A percentile compares a stretch with the other conserved stretches of the same genome.
phyloP scores from a whole-genome alignment of 148 eudicot species.

The Agrostemma githago region DNA sequence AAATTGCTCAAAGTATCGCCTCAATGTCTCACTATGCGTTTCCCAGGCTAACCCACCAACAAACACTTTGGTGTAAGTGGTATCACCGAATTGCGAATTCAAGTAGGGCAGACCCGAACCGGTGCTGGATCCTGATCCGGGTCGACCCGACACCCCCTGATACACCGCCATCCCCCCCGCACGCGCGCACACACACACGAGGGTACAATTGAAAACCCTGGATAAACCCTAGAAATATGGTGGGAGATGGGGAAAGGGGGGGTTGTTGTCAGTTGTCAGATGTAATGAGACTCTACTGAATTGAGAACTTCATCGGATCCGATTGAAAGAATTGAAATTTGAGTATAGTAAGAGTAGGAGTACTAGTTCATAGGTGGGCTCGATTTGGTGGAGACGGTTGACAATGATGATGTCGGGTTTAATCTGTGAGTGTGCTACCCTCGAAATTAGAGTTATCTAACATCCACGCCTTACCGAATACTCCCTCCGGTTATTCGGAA shows the following conservation, averaged over 20 bases:
- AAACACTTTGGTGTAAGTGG: conserved; percentile 83
- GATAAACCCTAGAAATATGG: conserved; percentile 20
- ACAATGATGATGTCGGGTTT: neutral
- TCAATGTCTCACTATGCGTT: conserved; percentile 75
- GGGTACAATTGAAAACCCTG: neutral
- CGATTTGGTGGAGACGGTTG: neutral
- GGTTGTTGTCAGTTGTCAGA: neutral
- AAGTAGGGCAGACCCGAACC: conserved; percentile 48
- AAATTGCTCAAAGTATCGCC: conserved; percentile 74
- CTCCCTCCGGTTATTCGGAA: too few relatives aligned
- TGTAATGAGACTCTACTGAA: neutral
- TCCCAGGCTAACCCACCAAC: conserved; percentile 99
- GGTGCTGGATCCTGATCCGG: conserved; percentile 31
- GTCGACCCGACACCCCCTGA: conserved; percentile 45
- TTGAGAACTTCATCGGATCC: neutral
- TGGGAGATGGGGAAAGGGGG: neutral
- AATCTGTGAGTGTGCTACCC: neutral
- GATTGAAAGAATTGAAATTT: neutral
- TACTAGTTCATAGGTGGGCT: neutral
- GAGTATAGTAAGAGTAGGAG: too few relatives aligned
- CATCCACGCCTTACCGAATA: too few relatives aligned
- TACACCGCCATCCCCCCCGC: conserved; percentile 39
- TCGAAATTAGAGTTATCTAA: neutral
- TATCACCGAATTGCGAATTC: conserved; percentile 77
- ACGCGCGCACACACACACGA: too few relatives aligned